Evolutionary conservation across 768 basidiomycete genomes (phyloP), one percentile per base, ranked within the genome.

Genomic region (Hygrocybe coccinea): DNA sequence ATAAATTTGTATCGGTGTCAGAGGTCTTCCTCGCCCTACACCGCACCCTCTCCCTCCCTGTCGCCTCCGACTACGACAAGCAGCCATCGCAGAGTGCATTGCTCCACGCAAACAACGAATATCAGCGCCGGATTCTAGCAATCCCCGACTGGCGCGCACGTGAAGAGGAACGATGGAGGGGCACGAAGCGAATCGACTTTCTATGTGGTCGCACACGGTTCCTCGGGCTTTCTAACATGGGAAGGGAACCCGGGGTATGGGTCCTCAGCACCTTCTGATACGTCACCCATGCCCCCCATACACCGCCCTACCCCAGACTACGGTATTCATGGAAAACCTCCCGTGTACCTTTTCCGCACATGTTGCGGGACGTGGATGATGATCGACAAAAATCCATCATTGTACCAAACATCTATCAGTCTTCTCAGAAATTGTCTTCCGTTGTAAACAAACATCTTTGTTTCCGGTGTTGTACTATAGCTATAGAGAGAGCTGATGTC

Each of bases 11-110:
- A 44, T 57, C 59, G 17, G 62, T 65, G 55, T 66, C 65, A 39
- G 77, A 78, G 63, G 75, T 84, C 19, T 65, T 83, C 33, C 61
- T 71, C 19, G 70, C 71, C 0, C 57, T 84, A n/a, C 78, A 80
- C 64, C 63, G 64, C 55, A 65, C 67, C 53, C 71, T 84, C 25
- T 77, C 78, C 22, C 62, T 66, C 12, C 63, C 69, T 0, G 77
- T 78, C 1, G 72, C 72, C 12, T n/a, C 50, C 34, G 17, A 36
- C 14, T 33, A 37, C 9, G 12, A 35, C 19, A 2, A 15, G n/a
- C 22, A 17, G 22, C 50, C 50, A 24, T 36, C 50, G 35, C 35
- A n/a, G 5, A 35, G 3, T 36, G 35, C 34, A 11, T 33, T 51
- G 3, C 21, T 19, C 19, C 34, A 17, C 17, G 50, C n/a, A 37